Conservation (phyloP, 1,284 basidiomycete species). For the Cutaneotrichosporon dermatis region DNA sequence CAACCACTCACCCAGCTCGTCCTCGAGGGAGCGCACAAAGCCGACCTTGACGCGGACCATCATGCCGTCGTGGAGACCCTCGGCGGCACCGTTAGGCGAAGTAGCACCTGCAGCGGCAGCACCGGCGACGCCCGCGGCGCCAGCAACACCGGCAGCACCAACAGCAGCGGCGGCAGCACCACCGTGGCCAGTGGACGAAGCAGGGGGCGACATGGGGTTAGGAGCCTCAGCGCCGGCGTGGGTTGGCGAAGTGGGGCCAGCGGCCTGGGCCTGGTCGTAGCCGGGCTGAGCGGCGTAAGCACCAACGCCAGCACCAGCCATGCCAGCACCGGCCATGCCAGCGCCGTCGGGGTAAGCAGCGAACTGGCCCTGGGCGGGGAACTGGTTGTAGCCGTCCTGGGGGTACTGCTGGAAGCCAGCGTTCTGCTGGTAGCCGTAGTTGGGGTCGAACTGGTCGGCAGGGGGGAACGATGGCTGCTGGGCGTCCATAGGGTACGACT, state of each 20-base stretch:
- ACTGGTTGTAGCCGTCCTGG: slow-evolving; percentile 14
- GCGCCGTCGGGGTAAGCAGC: not conserved
- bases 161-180: not conserved
- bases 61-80: slow-evolving; percentile 34
- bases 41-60: slow-evolving; percentile 46
- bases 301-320: too few species aligned
- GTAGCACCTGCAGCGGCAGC: slow-evolving; percentile 9
- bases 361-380: not conserved
- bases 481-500: slow-evolving; percentile 17
- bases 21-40: slow-evolving; percentile 46
- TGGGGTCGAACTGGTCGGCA: slow-evolving; percentile 19
- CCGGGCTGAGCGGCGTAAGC: not conserved
- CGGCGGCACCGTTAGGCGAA: slow-evolving; percentile 6
- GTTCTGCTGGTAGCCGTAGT: slow-evolving; percentile 11
- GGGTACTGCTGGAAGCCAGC: slow-evolving; percentile 13
- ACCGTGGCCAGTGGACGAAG: not conserved
- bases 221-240: not conserved
- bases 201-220: not conserved
- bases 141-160: slow-evolving; percentile 3
- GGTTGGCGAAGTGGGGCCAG: not conserved
- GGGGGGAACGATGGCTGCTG: slow-evolving; percentile 8
- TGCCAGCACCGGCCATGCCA: slow-evolving; percentile 12
- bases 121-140: slow-evolving; percentile 2
- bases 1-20: slow-evolving; percentile 43
- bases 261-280: not conserved